These are phyloP conservation scores for Eucommia ulmoides DNA, from an alignment of 257 asterid genomes.

Conservation along the genomic window DNA sequence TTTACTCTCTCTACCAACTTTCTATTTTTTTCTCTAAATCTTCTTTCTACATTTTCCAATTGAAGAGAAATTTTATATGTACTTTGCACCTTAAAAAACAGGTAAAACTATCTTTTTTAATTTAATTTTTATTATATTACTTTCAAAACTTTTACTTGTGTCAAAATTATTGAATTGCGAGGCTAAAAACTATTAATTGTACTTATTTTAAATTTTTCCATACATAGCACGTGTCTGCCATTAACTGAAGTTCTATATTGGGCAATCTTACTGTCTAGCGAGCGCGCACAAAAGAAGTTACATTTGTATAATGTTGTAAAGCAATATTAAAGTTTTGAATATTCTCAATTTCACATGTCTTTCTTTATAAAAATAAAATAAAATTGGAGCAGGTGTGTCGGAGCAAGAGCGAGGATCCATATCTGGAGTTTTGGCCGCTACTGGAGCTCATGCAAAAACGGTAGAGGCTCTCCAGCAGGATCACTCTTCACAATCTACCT, in stretches of 20 bases:
- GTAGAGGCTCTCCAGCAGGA: slow-evolving; percentile 34
- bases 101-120: too few species aligned
- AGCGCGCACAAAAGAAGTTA: too few species aligned
- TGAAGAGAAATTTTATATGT: neutral
- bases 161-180: too few species aligned
- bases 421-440: slow-evolving; percentile 32
- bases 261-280: neutral
- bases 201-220: too few species aligned
- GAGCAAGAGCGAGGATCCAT: slow-evolving; percentile 42
- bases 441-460: slow-evolving; percentile 41
- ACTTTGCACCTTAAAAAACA: neutral
- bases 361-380: slow-evolving; percentile 6
- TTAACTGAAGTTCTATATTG: neutral
- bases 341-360: neutral
- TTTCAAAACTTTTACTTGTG: too few species aligned
- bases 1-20: too few species aligned
- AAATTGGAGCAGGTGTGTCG: slow-evolving; percentile 39
- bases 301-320: neutral
- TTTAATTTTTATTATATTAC: too few species aligned
- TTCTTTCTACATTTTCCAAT: neutral
- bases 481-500: slow-evolving; percentile 42
- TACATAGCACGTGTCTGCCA: neutral
- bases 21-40: neutral
- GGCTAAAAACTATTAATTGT: too few species aligned
- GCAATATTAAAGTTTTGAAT: neutral